Base-by-base conservation (phyloP, 768 basidiomycete species). In the Agrocybe praecox region DNA sequence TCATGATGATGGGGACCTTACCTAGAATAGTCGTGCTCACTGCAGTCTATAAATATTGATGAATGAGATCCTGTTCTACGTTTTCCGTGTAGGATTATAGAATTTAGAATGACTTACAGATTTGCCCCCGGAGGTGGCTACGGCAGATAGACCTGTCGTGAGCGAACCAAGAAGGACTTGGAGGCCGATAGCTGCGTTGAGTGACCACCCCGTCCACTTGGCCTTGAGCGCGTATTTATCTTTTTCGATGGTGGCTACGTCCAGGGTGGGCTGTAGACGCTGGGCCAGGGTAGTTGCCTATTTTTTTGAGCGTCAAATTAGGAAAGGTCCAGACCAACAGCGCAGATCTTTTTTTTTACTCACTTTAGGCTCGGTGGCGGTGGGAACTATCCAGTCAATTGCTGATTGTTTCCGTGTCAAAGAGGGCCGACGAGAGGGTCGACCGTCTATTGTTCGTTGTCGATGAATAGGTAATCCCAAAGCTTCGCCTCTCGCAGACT, bases 101-200 rank as follows among this genome's bases (percentile, higher is more conserved):
- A n/a, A n/a, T n/a, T n/a, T n/a, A n/a, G n/a, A n/a, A n/a, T n/a
- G 43, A 77, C 33, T 40, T 7, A 58, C 83, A 70, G 78, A 74
- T 21, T 58, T 72, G 12, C 76, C 36, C 6, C 36, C 79, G 22
- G 59, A 62, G 6, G 75, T 69, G 1, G 77, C 72, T 5, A 70
- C 84, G 1, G 62, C 62, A 10, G 87, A 78, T 14, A 89, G 59
- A 0, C 83, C 89, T 0, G 89, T 90, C 7, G 86, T 89, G 24
- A 90, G 70, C 2, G 89, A 81, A 10, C 87, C 88, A 29, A 90
- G 72, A 0, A 87, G 48, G 6, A 90, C 83, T 66, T 90, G 89
- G 19, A 87, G 53, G 12, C 77, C 80, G 52, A 89, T 89, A 0
- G 87, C 86, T 17, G 75, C 52, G 61, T 82, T 79, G 18, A 76